These are phyloP conservation scores for Pythium myriotylum DNA, from an alignment of 352 stramenopile species.

Conservation along the genomic window DNA sequence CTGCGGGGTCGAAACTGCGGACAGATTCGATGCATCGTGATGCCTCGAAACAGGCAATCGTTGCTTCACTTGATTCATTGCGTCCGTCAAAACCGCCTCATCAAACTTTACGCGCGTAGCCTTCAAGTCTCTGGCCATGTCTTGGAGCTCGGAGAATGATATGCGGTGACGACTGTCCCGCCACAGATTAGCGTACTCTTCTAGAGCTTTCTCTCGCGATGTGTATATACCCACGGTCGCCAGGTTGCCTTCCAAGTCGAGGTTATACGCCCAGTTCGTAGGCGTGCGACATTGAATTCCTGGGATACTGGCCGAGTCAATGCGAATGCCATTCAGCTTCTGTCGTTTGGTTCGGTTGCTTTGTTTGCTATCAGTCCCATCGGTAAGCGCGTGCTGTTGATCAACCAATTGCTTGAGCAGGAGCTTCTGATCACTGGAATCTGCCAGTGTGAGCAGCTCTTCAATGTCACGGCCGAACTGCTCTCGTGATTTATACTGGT, in stretches of 20 bases:
- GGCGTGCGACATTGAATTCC: constrained; percentile 40
- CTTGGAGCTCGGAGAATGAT: constrained; percentile 31
- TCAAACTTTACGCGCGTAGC: constrained; percentile 18
- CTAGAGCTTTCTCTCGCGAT: constrained; percentile 41
- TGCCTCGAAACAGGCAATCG: constrained; percentile 39
- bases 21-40: constrained; percentile 30
- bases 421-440: constrained; percentile 24
- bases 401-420: constrained; percentile 28
- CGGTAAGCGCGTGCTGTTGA: constrained; percentile 29
- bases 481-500: constrained; percentile 57
- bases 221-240: constrained; percentile 42
- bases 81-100: constrained; percentile 40
- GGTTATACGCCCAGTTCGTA: constrained; percentile 50
- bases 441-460: constrained; percentile 38
- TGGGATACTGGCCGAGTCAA: constrained; percentile 39
- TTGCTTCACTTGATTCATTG: constrained; percentile 44
- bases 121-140: constrained; percentile 3
- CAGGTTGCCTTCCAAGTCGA: constrained; percentile 44
- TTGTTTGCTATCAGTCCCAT: not conserved
- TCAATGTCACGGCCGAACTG: constrained; percentile 56
- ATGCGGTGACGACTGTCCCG: constrained; percentile 32
- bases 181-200: constrained; percentile 46
- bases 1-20: not conserved
- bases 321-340: constrained; percentile 33
- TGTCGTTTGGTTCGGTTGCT: constrained; percentile 1